A percentile compares a stretch with the other conserved stretches of the same genome.
phyloP scores from a whole-genome alignment of 192 early-diverging fungal species.

The Coemansia sp. region DNA sequence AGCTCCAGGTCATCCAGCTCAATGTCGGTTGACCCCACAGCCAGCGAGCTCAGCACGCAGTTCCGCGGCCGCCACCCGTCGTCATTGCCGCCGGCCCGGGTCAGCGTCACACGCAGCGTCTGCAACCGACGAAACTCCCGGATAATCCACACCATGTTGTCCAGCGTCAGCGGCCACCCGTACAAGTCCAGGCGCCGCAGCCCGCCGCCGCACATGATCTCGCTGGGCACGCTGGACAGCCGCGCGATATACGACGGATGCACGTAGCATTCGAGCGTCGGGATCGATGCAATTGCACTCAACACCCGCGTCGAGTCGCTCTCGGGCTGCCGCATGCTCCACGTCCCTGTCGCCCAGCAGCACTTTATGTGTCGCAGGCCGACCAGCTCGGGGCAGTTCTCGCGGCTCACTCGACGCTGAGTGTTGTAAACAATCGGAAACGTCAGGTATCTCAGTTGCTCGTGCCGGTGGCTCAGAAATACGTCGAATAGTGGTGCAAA shows the following conservation, averaged over 20 bases:
- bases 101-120: slow-evolving; percentile 19
- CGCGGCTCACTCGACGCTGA: slow-evolving; percentile 15
- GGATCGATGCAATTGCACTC: slow-evolving; percentile 25
- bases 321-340: slow-evolving; percentile 9
- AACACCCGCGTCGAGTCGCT: slow-evolving; percentile 48
- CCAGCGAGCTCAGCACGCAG: slow-evolving; percentile 3
- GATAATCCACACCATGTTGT: slow-evolving; percentile 24
- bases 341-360: slow-evolving; percentile 44
- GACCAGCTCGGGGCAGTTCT: slow-evolving; percentile 33
- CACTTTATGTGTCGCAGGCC: slow-evolving; percentile 47
- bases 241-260: slow-evolving; percentile 45
- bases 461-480: slow-evolving; percentile 23
- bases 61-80: background rate
- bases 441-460: slow-evolving; percentile 21
- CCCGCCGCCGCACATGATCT: slow-evolving; percentile 6
- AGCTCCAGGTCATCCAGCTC: slow-evolving; percentile 14
- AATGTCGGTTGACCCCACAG: slow-evolving; percentile 8
- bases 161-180: slow-evolving; percentile 41
- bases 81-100: background rate
- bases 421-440: slow-evolving; percentile 53
- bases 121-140: slow-evolving; percentile 9
- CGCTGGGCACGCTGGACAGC: slow-evolving; percentile 19
- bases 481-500: slow-evolving; percentile 43
- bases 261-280: slow-evolving; percentile 25
- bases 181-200: slow-evolving; percentile 30